Evolutionary conservation across 2,329 filamentous ascomycete genomes (phyloP).

Genomic region (Xylariales sp.): DNA sequence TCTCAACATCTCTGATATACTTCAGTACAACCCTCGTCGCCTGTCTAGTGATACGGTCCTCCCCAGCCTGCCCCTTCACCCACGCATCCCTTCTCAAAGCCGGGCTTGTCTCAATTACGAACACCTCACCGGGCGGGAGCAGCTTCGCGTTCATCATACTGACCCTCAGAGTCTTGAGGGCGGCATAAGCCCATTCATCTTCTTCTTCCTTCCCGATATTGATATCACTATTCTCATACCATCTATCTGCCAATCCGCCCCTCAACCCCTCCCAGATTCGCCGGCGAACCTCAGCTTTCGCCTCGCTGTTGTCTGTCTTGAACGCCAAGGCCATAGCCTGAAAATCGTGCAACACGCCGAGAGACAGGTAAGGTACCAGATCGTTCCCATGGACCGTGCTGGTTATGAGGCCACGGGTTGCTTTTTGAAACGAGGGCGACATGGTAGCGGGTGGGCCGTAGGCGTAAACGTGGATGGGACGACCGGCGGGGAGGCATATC

Average conservation of each 20-base stretch:
- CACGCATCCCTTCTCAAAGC: constrained; percentile 66
- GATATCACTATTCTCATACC: constrained; percentile 47
- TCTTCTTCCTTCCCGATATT: constrained; percentile 43
- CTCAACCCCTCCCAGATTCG: constrained; percentile 63
- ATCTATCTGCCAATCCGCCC: constrained; percentile 56
- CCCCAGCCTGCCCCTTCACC: constrained; percentile 34
- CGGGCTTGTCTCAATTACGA: constrained; percentile 63
- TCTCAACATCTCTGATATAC: constrained; percentile 67
- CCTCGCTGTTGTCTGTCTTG: constrained; percentile 64
- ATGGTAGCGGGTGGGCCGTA: constrained; percentile 72
- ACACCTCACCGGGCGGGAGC: constrained; percentile 72
- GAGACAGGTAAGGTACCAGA: constrained; percentile 67
- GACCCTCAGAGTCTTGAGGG: constrained; percentile 60
- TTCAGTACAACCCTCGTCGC: constrained; percentile 65
- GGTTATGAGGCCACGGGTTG: constrained; percentile 70
- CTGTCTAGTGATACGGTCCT: constrained; percentile 55
- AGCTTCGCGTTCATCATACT: constrained; percentile 67
- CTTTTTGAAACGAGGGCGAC: constrained; percentile 63
- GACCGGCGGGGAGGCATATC: constrained; percentile 57
- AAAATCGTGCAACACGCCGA: constrained; percentile 70
- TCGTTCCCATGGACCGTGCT: constrained; percentile 70
- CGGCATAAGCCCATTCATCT: constrained; percentile 65
- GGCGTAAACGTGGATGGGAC: constrained; percentile 74
- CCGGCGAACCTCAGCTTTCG: constrained; percentile 61
- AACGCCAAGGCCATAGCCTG: constrained; percentile 68